These are phyloP conservation scores for Thermothielavioides terrestris DNA, from an alignment of 495 filamentous ascomycete species.

Conservation along the genomic window DNA sequence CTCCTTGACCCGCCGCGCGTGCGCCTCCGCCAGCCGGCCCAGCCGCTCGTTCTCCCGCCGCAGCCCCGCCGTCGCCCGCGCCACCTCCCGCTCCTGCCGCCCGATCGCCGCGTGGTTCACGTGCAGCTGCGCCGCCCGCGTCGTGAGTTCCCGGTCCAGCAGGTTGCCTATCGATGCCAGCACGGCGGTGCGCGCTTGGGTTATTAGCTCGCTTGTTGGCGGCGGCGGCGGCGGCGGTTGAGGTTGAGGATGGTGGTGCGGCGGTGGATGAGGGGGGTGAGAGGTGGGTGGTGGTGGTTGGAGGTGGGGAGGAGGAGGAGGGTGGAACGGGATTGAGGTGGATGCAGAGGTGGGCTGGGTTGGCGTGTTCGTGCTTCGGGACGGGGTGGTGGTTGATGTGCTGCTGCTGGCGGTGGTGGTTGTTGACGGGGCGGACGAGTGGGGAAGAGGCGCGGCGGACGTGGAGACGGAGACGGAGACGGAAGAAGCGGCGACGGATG, in stretches of 20 bases:
- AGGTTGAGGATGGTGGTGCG: background rate
- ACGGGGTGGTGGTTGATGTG: background rate
- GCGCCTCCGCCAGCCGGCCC: constrained; percentile 57
- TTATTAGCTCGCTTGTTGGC: constrained; percentile 28
- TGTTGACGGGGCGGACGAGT: background rate
- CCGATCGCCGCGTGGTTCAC: constrained; percentile 58
- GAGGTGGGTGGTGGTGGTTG: background rate
- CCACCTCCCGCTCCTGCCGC: constrained; percentile 64
- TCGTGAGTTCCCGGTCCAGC: constrained; percentile 59
- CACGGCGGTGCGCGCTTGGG: constrained; percentile 67
- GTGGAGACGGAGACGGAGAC: constrained; percentile 1
- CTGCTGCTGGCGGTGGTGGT: background rate
- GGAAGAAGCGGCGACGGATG: background rate
- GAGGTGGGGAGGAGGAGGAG: background rate
- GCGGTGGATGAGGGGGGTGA: background rate
- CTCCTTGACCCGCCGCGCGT: constrained; percentile 72
- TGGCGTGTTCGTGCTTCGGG: too few species aligned
- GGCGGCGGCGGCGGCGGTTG: background rate
- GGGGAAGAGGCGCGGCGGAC: background rate
- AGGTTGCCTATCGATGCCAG: constrained; percentile 70
- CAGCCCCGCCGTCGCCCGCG: constrained; percentile 55
- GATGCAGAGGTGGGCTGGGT: background rate
- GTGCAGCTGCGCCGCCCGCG: constrained; percentile 69
- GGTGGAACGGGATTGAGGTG: background rate
- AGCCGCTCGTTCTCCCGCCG: constrained; percentile 63